Evolutionary conservation across 2,329 filamentous ascomycete species (phyloP), one percentile per base, ranked within the genome.

Genomic region (Phialophora tarda): DNA sequence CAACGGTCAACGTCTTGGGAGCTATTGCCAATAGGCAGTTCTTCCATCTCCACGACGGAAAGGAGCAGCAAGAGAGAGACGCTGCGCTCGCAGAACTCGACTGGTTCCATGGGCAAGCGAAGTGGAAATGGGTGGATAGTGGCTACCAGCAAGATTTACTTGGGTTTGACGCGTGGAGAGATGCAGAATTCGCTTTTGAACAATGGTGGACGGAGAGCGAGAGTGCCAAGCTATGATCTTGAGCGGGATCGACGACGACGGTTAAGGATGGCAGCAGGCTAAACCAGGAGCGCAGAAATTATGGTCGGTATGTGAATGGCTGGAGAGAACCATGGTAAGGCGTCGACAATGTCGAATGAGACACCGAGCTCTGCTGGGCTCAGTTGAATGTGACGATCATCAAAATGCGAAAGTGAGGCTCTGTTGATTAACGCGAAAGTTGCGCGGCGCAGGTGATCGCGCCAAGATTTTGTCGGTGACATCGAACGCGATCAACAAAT

Each of bases 11-110:
- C 0, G 87, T 89, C 0, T 77, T 83, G 8, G 77, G 86, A 1
- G 86, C 87, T 0, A 88, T 85, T 17, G 74, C 81, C 10, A 85
- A 89, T 67, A 86, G 88, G 71, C 82, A 83, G 71, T 78, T 88
- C 1, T 89, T 88, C 61, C 86, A 89, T 67, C 76, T 89, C 1
- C 81, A 83, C 3, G 86, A 89, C 66, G 87, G 86, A 0, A 73
- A 77, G 0, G 83, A 85, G 67, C 87, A 88, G 73, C 70, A 78
- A 59, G 80, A 84, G 59, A 78, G 86, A 0, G 86, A 89, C 44
- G 48, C 14, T 17, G 56, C 30, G 6, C 32, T 66, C n/a, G 24
- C 24, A 17, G n/a, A 14, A 7, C 17, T 51, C 10, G 56, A 59
- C 54, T 63, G 54, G 56, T 51, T 47, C 26, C 12, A 30, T 41